A percentile compares a stretch with the other conserved stretches of the same genome.
Conservation (phyloP, 768 basidiomycete species). For the Cyclocybe cylindracea region DNA sequence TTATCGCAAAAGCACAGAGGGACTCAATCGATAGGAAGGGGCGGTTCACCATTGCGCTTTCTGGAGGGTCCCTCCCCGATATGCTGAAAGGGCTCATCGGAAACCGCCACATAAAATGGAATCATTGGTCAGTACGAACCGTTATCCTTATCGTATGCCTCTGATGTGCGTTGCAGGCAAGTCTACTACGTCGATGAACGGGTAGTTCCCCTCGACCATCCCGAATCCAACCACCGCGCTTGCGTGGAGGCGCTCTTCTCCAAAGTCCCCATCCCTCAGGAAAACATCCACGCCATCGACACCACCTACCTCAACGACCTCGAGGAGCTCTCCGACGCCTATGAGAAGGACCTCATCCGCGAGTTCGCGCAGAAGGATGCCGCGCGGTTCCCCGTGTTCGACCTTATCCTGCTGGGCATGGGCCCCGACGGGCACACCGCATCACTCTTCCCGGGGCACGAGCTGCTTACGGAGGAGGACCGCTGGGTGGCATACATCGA, state of each 20-base stretch:
- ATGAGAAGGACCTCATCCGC: constrained; percentile 81
- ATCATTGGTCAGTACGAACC: constrained; percentile 75
- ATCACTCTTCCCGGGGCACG: constrained; percentile 94
- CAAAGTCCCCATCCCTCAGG: constrained; percentile 74
- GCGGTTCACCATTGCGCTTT: constrained; percentile 90
- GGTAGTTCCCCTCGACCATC: constrained; percentile 87
- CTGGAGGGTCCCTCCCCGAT: constrained; percentile 89
- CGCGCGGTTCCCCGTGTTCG: constrained; percentile 96
- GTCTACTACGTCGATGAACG: constrained; percentile 98
- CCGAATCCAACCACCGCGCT: constrained; percentile 88
- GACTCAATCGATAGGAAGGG: constrained; percentile 89
- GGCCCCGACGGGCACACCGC: constrained; percentile 99
- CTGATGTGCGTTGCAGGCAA: constrained; percentile 62
- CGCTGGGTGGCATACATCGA: constrained; percentile 91
- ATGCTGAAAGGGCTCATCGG: constrained; percentile 72
- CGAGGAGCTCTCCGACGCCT: constrained; percentile 79
- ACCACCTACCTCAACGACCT: constrained; percentile 61
- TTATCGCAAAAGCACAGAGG: constrained; percentile 84
- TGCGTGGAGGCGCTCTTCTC: constrained; percentile 75
- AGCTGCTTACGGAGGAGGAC: constrained; percentile 79
- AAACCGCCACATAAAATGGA: constrained; percentile 78
- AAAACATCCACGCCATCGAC: constrained; percentile 87
- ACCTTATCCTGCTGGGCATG: constrained; percentile 77
- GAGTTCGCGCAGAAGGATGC: constrained; percentile 93
- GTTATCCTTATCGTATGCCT: background rate